Conservation (phyloP, 1,139 yeast genomes). For the Martiniozyma asiatica region DNA sequence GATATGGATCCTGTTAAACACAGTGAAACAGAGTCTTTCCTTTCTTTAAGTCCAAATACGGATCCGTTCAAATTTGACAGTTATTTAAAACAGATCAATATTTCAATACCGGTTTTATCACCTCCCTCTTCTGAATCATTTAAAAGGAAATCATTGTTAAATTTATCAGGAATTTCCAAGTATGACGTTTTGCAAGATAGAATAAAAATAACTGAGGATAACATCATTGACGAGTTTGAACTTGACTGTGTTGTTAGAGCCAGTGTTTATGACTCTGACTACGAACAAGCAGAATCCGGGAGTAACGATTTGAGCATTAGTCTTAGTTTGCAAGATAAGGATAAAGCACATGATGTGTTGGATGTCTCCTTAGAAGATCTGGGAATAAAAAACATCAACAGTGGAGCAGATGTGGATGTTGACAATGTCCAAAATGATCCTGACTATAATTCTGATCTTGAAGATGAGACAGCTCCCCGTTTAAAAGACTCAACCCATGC, state of each 20-base stretch:
- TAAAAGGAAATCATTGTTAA: conserved; percentile 4
- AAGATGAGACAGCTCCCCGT: too few species aligned
- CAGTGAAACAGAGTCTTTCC: conserved; percentile 6
- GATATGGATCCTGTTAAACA: too few species aligned
- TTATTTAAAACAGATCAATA: conserved; percentile 13
- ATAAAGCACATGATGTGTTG: conserved; percentile 3
- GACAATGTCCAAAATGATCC: too few species aligned
- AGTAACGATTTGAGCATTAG: conserved; percentile 4
- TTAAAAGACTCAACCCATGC: too few species aligned
- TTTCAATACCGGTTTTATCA: conserved; percentile 6
- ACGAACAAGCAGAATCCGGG: conserved; percentile 6
- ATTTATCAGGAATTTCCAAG: conserved; percentile 8
- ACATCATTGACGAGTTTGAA: conserved; percentile 9
- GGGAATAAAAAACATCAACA: too few species aligned
- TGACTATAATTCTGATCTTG: too few species aligned
- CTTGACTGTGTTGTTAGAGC: conserved; percentile 13
- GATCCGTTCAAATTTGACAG: conserved; percentile 15
- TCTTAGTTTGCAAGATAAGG: conserved; percentile 2
- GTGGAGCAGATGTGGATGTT: too few species aligned
- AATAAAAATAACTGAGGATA: conserved; percentile 3
- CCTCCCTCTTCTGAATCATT: not conserved
- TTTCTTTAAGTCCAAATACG: conserved; percentile 2
- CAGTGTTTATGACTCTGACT: conserved; percentile 12
- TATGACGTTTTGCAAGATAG: conserved; percentile 8
- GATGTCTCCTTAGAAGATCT: too few species aligned